These are phyloP conservation scores for Teunomyces lycoperdinae DNA, from an alignment of 805 yeast genomes.

Conservation along the genomic window DNA sequence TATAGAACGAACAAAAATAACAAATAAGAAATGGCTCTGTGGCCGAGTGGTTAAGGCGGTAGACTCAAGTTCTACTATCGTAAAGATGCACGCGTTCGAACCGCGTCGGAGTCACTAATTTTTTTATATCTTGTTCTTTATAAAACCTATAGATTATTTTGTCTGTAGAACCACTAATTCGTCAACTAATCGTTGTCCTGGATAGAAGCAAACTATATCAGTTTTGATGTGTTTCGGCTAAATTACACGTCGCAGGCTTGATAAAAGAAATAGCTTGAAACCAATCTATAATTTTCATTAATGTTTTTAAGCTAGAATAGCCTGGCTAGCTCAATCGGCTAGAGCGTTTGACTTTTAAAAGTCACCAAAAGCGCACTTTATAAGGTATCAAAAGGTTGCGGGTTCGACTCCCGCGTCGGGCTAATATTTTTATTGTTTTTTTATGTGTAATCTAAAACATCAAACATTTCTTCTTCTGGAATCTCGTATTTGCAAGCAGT, in stretches of 20 bases:
- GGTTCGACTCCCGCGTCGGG: slow-evolving; percentile 6
- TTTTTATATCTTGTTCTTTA: not conserved
- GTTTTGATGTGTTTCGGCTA: too few species aligned
- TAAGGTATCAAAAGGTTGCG: slow-evolving; percentile 7
- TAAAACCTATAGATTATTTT: too few species aligned
- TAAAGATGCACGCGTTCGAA: slow-evolving; percentile 5
- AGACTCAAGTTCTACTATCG: slow-evolving; percentile 4
- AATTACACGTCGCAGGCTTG: too few species aligned
- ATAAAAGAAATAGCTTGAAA: not conserved
- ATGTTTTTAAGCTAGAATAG: slow-evolving; percentile 8
- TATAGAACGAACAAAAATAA: not conserved
- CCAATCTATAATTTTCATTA: not conserved
- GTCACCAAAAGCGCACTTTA: slow-evolving; percentile 4
- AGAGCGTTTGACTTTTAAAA: slow-evolving; percentile 12
- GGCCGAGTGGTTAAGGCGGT: slow-evolving; percentile 5
- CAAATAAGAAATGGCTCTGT: not conserved
- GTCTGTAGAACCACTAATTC: too few species aligned
- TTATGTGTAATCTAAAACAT: not conserved
- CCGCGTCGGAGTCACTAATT: slow-evolving; percentile 3
- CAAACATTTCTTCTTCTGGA: not conserved
- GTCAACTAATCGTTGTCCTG: too few species aligned
- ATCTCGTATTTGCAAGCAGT: not conserved
- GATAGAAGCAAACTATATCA: too few species aligned
- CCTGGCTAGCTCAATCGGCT: slow-evolving; percentile 21
- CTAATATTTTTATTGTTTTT: not conserved